These are phyloP conservation scores for Cavenderia fasciculata DNA, from an alignment of 78 protist genomes.

Conservation along the genomic window DNA sequence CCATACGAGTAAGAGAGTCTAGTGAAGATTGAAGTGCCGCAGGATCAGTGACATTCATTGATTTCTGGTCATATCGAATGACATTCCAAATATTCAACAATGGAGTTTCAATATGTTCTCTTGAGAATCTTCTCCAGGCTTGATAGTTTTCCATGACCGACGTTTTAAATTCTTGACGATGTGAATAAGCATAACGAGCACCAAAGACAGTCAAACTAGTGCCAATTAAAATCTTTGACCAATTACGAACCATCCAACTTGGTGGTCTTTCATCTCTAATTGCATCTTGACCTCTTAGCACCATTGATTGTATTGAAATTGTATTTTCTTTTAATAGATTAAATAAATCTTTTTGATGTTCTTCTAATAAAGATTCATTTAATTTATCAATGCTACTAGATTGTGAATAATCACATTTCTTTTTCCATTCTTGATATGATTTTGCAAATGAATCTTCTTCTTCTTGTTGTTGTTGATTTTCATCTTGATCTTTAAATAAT, in stretches of 20 bases:
- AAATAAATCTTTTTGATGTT: neutral
- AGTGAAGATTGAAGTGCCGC: slow-evolving; percentile 25
- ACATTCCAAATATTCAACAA: slow-evolving; percentile 57
- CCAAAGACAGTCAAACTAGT: neutral
- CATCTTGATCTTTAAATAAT: neutral
- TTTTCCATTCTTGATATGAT: neutral
- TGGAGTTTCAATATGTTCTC: slow-evolving; percentile 46
- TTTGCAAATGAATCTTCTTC: neutral
- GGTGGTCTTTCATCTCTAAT: neutral
- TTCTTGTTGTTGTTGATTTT: slow-evolving; percentile 2
- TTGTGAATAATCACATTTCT: no score
- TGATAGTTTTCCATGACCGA: neutral
- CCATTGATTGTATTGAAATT: neutral
- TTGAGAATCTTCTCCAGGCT: slow-evolving; percentile 45
- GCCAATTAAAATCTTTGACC: slow-evolving; percentile 1
- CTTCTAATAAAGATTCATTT: neutral
- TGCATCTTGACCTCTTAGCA: neutral
- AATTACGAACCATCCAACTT: slow-evolving; percentile 6
- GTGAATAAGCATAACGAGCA: slow-evolving; percentile 14
- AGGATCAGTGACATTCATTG: slow-evolving; percentile 31
- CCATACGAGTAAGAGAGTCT: slow-evolving; percentile 45
- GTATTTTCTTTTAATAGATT: neutral
- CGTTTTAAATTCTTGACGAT: slow-evolving; percentile 13
- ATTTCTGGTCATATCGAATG: slow-evolving; percentile 51
- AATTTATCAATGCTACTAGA: neutral